Percentiles rank a stretch among this genome's conserved stretches.
Conservation (phyloP, 2,329 filamentous ascomycete genomes). For the Ceratocystis harringtonii region DNA sequence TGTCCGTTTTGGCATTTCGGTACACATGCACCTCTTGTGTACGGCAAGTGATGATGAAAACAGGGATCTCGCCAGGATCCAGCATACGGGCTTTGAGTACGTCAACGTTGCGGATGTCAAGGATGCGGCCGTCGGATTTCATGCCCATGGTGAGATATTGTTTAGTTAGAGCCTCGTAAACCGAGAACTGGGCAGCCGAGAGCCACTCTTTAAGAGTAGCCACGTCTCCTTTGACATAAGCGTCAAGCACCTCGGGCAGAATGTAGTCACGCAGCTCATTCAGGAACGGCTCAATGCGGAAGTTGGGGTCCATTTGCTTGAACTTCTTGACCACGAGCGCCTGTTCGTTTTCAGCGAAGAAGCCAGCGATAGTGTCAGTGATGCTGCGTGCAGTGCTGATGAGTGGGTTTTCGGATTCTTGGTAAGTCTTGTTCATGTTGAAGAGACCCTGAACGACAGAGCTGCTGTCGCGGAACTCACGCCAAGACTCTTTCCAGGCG, state of each 20-base stretch:
- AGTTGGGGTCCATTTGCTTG: conserved; percentile 83
- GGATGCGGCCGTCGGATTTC: conserved; percentile 84
- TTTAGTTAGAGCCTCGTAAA: conserved; percentile 91
- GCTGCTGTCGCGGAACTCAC: conserved; percentile 80
- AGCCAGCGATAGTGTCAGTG: conserved; percentile 80
- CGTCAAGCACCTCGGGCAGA: conserved; percentile 88
- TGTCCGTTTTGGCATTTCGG: conserved; percentile 72
- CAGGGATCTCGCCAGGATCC: conserved; percentile 75
- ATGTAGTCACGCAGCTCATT: conserved; percentile 97
- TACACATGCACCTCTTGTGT: conserved; percentile 98
- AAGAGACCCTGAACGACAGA: conserved; percentile 81
- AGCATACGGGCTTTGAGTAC: conserved; percentile 67
- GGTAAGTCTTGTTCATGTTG: conserved; percentile 70
- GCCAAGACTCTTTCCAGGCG: conserved; percentile 97
- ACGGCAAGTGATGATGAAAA: conserved; percentile 92
- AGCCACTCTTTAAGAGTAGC: conserved; percentile 90
- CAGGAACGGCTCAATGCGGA: conserved; percentile 89
- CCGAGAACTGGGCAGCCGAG: conserved; percentile 86
- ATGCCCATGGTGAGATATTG: conserved; percentile 89
- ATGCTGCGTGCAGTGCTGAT: conserved; percentile 88
- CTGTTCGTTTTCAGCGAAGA: conserved; percentile 97
- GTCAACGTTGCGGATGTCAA: conserved; percentile 91
- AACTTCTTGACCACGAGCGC: conserved; percentile 97
- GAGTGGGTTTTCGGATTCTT: conserved; percentile 93
- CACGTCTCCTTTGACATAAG: conserved; percentile 90